Evolutionary conservation across 495 filamentous ascomycete species (phyloP), one percentile per base, ranked within the genome.

Genomic region (Lichenothelia convexa): DNA sequence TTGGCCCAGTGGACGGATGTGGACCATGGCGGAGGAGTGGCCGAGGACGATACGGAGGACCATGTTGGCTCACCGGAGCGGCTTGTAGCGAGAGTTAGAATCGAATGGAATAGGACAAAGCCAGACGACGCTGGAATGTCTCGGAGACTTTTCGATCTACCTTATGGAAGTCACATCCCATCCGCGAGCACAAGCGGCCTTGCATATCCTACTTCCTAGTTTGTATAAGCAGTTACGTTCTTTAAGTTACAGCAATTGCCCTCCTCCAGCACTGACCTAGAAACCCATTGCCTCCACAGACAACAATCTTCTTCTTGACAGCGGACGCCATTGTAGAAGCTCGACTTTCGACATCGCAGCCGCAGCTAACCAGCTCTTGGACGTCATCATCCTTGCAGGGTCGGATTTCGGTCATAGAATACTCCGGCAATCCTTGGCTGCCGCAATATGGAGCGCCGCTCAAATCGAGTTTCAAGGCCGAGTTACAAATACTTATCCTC

Each of bases 271-370:
- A 57, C 55, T 21, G 46, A 73, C 76, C 77, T 29, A 97, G 57
- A 53, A 97, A 97, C n/a, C 89, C 89, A 50, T 75, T 93, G 36
- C 89, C 89, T 36, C 89, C 89, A 34, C 79, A 87, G 33, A 97
- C 85, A 26, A 95, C 72, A 11, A 97, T 58, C 49, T 68, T 70
- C 60, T 78, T 89, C 33, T 62, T 61, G 21, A 42, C 56, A 42
- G 67, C 45, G 12, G 65, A 51, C 59, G 67, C 67, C 22, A 34
- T 41, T 12, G 17, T 26, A 19, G 36, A n/a, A n/a, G n/a, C n/a
- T n/a, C n/a, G n/a, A n/a, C n/a, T n/a, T n/a, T n/a, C n/a, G n/a
- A n/a, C n/a, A n/a, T n/a, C n/a, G n/a, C n/a, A n/a, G n/a, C n/a
- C n/a, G n/a, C n/a, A n/a, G n/a, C n/a, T n/a, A n/a, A n/a, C n/a